Conservation (phyloP, 225 moss, liverwort and hornwort species). For the Bryoerythrophyllum caledonicum region DNA sequence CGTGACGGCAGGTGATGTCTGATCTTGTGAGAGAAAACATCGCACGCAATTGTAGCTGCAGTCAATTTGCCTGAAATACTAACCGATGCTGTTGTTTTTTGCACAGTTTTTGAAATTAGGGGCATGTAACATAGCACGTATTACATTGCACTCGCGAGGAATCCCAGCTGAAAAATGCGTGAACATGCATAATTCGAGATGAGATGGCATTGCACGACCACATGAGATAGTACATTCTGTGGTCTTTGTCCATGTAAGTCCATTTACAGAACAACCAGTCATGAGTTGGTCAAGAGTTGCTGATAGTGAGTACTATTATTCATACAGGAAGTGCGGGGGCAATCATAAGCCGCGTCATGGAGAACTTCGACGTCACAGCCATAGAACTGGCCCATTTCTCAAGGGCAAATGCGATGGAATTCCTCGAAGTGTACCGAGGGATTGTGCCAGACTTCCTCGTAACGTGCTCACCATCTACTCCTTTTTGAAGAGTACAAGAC, state of each 20-base stretch:
- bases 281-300: slow-evolving; percentile 3
- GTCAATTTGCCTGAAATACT: too few relatives aligned
- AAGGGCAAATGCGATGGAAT: slow-evolving; percentile 59
- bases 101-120: too few relatives aligned
- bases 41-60: too few relatives aligned
- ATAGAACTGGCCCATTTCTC: slow-evolving; percentile 73
- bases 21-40: background rate
- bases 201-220: background rate
- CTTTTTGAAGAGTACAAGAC: background rate
- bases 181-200: too few relatives aligned
- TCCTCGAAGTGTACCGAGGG: slow-evolving; percentile 75
- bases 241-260: background rate
- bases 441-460: slow-evolving; percentile 85
- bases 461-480: slow-evolving; percentile 15
- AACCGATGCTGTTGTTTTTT: too few relatives aligned
- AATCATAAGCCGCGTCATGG: slow-evolving; percentile 72
- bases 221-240: background rate
- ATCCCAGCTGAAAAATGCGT: slow-evolving; percentile 15
- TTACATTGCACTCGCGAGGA: background rate
- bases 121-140: too few relatives aligned
- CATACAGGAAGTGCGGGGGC: slow-evolving; percentile 69
- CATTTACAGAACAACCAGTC: background rate
- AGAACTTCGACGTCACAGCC: slow-evolving; percentile 69
- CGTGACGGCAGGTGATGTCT: slow-evolving; percentile 58
- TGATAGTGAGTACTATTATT: slow-evolving; percentile 3